Evolutionary conservation across 371 early-diverging fungal genomes (phyloP).

Genomic region (Circinella minor): DNA sequence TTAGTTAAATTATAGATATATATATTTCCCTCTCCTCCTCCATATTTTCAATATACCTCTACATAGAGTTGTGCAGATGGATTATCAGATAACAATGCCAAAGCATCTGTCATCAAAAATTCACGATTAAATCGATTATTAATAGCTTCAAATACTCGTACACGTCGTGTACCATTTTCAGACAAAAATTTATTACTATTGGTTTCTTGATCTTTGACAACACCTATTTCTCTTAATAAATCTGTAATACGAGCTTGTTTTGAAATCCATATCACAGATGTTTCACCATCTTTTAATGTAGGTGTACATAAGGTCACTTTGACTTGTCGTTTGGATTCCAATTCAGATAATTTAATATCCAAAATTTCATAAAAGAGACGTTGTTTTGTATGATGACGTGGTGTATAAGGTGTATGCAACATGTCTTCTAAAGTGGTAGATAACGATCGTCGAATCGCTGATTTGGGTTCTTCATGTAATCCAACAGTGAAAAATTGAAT

Average conservation of each 20-base stretch:
- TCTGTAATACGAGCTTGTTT: conserved; percentile 55
- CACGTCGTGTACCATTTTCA: conserved; percentile 6
- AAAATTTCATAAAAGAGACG: conserved; percentile 81
- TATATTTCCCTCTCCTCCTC: neutral
- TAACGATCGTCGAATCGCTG: conserved; percentile 29
- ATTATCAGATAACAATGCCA: conserved; percentile 26
- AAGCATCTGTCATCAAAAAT: conserved; percentile 26
- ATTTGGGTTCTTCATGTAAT: conserved; percentile 21
- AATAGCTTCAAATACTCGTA: conserved; percentile 41
- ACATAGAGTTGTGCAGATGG: conserved; percentile 23
- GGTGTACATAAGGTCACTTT: conserved; percentile 63
- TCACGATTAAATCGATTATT: conserved; percentile 30
- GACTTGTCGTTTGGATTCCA: conserved; percentile 76
- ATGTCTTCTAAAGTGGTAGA: conserved; percentile 26
- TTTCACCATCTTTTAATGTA: conserved; percentile 32
- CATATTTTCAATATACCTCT: conserved; percentile 12
- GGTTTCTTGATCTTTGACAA: neutral
- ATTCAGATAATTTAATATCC: conserved; percentile 77
- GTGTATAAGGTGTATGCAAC: conserved; percentile 15
- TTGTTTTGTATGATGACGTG: conserved; percentile 1
- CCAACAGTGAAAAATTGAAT: conserved; percentile 32
- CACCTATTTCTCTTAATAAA: conserved; percentile 62
- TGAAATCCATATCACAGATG: conserved; percentile 56
- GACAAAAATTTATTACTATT: conserved; percentile 8
- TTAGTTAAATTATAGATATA: neutral